Percentiles rank a stretch among this genome's conserved stretches.
phyloP scores from a whole-genome alignment of 805 yeast species.

The Saccharomyces kudriavzevii region DNA sequence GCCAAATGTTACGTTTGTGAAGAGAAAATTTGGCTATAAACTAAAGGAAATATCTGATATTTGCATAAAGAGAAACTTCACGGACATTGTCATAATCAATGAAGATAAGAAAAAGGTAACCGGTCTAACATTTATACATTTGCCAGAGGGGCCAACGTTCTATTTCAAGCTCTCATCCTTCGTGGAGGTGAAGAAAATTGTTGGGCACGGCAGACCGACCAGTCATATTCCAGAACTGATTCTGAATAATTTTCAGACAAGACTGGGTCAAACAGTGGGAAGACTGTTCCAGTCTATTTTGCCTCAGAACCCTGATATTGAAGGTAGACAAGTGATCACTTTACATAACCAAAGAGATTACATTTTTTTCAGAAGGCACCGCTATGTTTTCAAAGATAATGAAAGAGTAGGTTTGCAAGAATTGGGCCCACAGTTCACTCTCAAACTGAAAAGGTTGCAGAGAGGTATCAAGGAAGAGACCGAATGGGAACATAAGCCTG shows the following conservation, averaged over 20 bases:
- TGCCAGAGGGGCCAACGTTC: constrained; percentile 93
- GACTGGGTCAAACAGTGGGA: constrained; percentile 90
- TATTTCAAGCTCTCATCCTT: constrained; percentile 79
- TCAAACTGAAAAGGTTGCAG: constrained; percentile 80
- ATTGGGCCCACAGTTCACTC: constrained; percentile 92
- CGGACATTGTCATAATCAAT: constrained; percentile 81
- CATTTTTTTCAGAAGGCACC: constrained; percentile 89
- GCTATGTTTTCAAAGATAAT: constrained; percentile 82
- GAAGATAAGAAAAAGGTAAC: constrained; percentile 90
- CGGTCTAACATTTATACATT: constrained; percentile 86
- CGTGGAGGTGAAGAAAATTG: constrained; percentile 62
- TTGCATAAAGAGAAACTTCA: constrained; percentile 75
- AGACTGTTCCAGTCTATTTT: constrained; percentile 83
- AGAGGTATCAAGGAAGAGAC: constrained; percentile 85
- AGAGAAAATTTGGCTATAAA: constrained; percentile 74
- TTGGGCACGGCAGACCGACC: constrained; percentile 87
- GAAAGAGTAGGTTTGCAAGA: constrained; percentile 93
- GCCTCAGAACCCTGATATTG: constrained; percentile 88
- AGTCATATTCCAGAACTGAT: constrained; percentile 87
- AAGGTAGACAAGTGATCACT: constrained; percentile 93
- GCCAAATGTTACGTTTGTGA: constrained; percentile 80
- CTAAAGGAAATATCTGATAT: constrained; percentile 82
- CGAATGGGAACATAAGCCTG: constrained; percentile 94
- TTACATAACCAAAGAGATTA: constrained; percentile 94
- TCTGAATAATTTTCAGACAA: constrained; percentile 83